These are phyloP conservation scores for Inga laurina DNA, from an alignment of 306 rosid species.

Conservation along the genomic window DNA sequence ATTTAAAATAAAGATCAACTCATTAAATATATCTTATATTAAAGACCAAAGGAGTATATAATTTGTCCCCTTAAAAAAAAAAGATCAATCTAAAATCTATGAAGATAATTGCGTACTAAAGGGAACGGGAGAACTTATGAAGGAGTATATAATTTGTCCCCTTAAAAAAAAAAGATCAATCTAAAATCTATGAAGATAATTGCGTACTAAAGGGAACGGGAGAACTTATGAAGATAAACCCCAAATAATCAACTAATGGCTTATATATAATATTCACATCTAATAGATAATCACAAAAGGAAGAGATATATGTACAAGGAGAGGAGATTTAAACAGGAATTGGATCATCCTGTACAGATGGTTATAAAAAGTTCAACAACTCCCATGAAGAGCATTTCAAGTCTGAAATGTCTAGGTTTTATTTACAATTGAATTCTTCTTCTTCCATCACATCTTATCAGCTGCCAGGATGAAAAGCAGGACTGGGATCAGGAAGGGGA, in stretches of 20 bases:
- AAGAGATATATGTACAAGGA: slow-evolving; percentile 49
- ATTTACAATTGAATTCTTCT: slow-evolving; percentile 74
- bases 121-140: neutral
- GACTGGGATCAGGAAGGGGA: slow-evolving; percentile 97
- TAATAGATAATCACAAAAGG: slow-evolving; percentile 23
- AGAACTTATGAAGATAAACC: neutral
- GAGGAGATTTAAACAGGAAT: slow-evolving; percentile 43
- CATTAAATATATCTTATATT: no score
- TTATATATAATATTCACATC: slow-evolving; percentile 51
- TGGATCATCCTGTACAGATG: slow-evolving; percentile 62
- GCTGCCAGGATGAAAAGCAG: slow-evolving; percentile 64
- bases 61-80: no score
- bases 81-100: no score
- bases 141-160: neutral
- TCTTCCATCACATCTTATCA: slow-evolving; percentile 87
- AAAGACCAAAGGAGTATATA: no score
- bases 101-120: neutral
- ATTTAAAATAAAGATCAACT: no score
- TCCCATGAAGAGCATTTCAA: slow-evolving; percentile 49
- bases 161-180: no score
- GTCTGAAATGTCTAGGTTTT: slow-evolving; percentile 42
- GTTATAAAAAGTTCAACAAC: slow-evolving; percentile 47
- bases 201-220: neutral
- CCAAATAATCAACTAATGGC: slow-evolving; percentile 22
- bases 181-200: neutral